Percentiles rank a stretch among this genome's conserved stretches.
Evolutionary conservation across 2,329 filamentous ascomycete genomes (phyloP).

Genomic region (Fusarium xylarioides): DNA sequence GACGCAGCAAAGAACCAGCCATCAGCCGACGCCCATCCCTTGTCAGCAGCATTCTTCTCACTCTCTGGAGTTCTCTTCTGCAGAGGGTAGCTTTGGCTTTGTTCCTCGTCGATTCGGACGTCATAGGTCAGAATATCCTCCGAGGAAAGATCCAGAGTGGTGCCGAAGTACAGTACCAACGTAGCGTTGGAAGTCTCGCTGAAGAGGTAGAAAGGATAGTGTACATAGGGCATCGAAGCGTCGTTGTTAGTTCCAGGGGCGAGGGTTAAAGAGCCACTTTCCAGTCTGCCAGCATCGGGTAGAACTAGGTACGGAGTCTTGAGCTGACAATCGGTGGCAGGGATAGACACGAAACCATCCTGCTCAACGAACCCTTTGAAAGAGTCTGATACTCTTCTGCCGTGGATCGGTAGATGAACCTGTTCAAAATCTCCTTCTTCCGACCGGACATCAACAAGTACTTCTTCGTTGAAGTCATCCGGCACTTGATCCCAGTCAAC

Average conservation of each 20-base stretch:
- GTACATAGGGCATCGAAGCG: not conserved
- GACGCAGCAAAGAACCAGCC: slow-evolving; percentile 34
- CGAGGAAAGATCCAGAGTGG: slow-evolving; percentile 6
- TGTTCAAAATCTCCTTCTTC: slow-evolving; percentile 51
- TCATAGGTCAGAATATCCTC: slow-evolving; percentile 26
- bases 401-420: slow-evolving; percentile 64
- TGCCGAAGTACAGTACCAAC: slow-evolving; percentile 21
- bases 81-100: not conserved
- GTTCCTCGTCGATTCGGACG: not conserved
- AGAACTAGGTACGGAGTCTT: slow-evolving; percentile 9
- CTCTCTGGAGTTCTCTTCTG: slow-evolving; percentile 19
- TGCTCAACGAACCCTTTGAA: slow-evolving; percentile 72
- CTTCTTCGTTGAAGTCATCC: slow-evolving; percentile 32
- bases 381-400: slow-evolving; percentile 55
- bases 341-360: slow-evolving; percentile 55
- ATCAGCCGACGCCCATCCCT: slow-evolving; percentile 29
- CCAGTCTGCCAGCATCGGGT: slow-evolving; percentile 21
- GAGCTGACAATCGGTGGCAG: not conserved
- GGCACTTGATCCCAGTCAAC: slow-evolving; percentile 52
- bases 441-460: slow-evolving; percentile 47
- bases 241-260: not conserved
- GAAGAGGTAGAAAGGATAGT: slow-evolving; percentile 28
- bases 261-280: slow-evolving; percentile 22
- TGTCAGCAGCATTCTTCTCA: slow-evolving; percentile 19
- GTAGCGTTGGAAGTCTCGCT: not conserved